These are phyloP conservation scores for Diaporthe sp. DNA, from an alignment of 2,329 filamentous ascomycete species.

Conservation along the genomic window DNA sequence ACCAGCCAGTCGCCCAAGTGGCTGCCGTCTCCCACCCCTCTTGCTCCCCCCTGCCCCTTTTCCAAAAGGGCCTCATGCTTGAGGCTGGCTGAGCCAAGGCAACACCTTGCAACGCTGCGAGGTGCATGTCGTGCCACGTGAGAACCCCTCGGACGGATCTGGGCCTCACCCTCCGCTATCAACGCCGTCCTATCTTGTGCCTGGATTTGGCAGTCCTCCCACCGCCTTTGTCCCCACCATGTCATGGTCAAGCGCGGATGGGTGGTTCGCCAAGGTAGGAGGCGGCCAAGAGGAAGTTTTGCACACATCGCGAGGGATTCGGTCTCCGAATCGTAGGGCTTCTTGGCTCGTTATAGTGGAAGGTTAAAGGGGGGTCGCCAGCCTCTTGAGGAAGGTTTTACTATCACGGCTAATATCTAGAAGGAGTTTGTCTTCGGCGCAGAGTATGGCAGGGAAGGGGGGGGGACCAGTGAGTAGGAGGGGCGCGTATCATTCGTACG, in stretches of 20 bases:
- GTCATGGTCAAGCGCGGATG: not conserved
- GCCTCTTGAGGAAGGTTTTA: not conserved
- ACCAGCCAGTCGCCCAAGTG: not conserved
- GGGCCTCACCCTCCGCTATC: not conserved
- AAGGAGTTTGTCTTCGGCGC: not conserved
- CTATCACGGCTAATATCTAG: not conserved
- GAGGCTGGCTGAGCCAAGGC: constrained; percentile 24
- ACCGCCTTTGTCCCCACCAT: not conserved
- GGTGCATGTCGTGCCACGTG: constrained; percentile 24
- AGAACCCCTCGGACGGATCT: not conserved
- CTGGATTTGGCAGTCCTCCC: not conserved
- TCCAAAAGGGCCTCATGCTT: not conserved
- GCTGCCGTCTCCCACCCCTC: not conserved
- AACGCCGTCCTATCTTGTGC: not conserved
- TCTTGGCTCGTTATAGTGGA: constrained; percentile 9
- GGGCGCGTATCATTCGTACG: no score
- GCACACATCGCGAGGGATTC: not conserved
- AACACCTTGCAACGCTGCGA: constrained; percentile 13
- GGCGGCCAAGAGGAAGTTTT: not conserved
- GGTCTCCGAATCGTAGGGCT: not conserved
- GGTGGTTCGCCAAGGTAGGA: constrained; percentile 15
- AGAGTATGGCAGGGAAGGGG: no score
- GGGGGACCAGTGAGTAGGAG: no score
- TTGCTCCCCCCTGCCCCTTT: not conserved
- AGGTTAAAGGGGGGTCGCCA: not conserved